Evolutionary conservation across 2,329 filamentous ascomycete genomes (phyloP).

Genomic region (Beauveria brongniartii): DNA sequence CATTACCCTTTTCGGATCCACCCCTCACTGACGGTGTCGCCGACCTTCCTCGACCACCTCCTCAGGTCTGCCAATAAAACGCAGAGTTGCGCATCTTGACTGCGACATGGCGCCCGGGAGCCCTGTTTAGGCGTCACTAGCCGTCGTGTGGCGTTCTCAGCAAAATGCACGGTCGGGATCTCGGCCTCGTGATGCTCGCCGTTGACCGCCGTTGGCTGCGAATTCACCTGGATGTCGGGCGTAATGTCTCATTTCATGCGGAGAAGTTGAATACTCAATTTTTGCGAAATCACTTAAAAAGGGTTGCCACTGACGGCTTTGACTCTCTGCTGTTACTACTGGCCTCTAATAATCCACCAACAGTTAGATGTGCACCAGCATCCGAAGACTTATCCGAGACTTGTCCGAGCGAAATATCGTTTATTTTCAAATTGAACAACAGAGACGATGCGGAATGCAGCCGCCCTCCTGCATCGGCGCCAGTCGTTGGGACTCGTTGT

Average conservation of each 20-base stretch:
- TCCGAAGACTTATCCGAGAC: no score
- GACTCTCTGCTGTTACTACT: no score
- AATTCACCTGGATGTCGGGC: neutral
- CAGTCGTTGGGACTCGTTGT: neutral
- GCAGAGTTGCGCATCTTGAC: neutral
- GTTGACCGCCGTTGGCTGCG: neutral
- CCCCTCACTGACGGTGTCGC: neutral
- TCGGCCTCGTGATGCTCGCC: neutral
- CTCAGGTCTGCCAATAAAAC: neutral
- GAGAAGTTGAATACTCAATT: neutral
- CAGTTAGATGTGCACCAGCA: no score
- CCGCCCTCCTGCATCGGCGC: neutral
- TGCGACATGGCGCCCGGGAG: slow-evolving; percentile 1
- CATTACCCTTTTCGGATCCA: slow-evolving; percentile 11
- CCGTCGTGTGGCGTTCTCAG: neutral
- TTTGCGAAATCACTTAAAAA: no score
- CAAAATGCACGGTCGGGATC: neutral
- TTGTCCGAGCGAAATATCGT: no score
- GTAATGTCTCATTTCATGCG: neutral
- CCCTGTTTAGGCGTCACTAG: neutral
- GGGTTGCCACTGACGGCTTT: no score
- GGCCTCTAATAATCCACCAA: no score
- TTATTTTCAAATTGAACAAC: no score
- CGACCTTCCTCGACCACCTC: neutral
- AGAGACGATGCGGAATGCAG: neutral